phyloP scores from a whole-genome alignment of 495 filamentous ascomycete genomes.

The Parmelia sp. region DNA sequence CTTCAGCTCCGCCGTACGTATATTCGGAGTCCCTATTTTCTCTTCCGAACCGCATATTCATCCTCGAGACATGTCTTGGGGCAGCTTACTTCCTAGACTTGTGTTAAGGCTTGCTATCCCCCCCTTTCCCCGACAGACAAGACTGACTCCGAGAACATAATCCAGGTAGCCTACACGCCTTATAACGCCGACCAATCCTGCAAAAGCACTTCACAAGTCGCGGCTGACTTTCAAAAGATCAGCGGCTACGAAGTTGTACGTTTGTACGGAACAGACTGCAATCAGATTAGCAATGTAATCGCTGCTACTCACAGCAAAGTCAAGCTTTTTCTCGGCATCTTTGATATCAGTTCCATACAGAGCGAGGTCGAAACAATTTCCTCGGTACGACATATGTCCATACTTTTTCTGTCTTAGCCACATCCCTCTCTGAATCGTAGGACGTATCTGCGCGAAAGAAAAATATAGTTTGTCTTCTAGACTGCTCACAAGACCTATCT shows the following conservation, averaged over 20 bases:
- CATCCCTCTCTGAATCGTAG: background rate
- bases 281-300: constrained; percentile 57
- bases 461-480: background rate
- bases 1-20: constrained; percentile 48
- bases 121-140: too few species aligned
- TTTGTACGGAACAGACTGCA: constrained; percentile 76
- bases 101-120: too few species aligned
- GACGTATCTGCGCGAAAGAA: background rate
- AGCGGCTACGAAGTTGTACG: constrained; percentile 55
- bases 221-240: constrained; percentile 52
- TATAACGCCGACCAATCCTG: constrained; percentile 62
- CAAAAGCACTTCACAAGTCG: constrained; percentile 57
- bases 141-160: too few species aligned
- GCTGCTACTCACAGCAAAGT: constrained; percentile 52
- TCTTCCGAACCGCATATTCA: too few species aligned
- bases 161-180: constrained; percentile 71
- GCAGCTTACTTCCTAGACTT: too few species aligned
- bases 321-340: constrained; percentile 70
- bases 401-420: background rate
- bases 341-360: constrained; percentile 51
- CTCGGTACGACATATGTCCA: constrained; percentile 13
- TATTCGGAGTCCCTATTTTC: too few species aligned
- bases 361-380: constrained; percentile 48
- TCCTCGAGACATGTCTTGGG: too few species aligned
- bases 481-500: background rate